Base-by-base conservation (phyloP, 805 yeast genomes). In the Starmerella powellii region DNA sequence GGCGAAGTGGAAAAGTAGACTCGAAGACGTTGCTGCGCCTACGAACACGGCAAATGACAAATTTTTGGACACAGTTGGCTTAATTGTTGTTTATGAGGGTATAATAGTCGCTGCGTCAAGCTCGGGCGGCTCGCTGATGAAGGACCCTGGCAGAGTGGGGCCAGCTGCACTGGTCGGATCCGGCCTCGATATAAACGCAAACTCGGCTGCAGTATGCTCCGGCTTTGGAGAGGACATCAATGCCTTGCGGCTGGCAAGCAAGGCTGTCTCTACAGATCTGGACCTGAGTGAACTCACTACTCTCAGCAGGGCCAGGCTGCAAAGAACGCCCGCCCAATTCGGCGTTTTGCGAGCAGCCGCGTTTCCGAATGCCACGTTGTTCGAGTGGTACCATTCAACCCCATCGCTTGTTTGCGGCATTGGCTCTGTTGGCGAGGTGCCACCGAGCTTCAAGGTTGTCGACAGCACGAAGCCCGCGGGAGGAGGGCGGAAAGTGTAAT, bases 191-290 rank as follows among this genome's bases (percentile, higher is more conserved):
- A 23, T 37, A 26, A 11, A 31, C 16, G 28, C 19, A 2, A n/a
- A n/a, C 5, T n/a, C 40, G 17, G 20, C 47, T 38, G 37, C 60
- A 47, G 37, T 56, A 42, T 61, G 65, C 36, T 50, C 63, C 1
- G 70, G 70, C 10, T 55, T 54, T 41, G 70, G 70, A 6, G 70
- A 65, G 38, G 70, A 66, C 40, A 63, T 65, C 13, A 51, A 56
- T 5, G 31, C 51, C 4, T 19, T 49, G 19, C 45, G 51, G 12
- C 52, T 66, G 21, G 63, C 68, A 2, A 29, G 39, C 6, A 23
- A 16, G 6, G 47, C 46, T 0, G 37, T 44, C 18, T 12, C 30
- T 1, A 2, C 28, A 5, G 46, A 37, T 17, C n/a, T 3, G 13
- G 40, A 36, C 5, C 17, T 38, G 10, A 31, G n/a, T 10, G 10